Evolutionary conservation across 2,329 filamentous ascomycete species (phyloP).

Genomic region (Monilinia fructicola): DNA sequence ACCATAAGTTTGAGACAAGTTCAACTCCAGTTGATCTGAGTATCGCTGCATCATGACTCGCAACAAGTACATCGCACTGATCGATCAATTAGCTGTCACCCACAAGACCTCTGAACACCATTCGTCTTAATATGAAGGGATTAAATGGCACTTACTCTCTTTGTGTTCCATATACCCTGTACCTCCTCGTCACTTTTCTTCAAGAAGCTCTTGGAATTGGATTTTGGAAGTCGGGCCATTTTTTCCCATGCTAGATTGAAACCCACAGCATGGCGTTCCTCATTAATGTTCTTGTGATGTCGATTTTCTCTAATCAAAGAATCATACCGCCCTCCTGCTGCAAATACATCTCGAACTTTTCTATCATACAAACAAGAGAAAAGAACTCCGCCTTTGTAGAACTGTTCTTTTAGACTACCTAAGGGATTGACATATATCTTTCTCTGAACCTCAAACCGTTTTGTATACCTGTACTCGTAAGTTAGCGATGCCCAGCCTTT

Average conservation of each 20-base stretch:
- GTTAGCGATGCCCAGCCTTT: constrained; percentile 1
- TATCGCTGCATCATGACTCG: constrained; percentile 77
- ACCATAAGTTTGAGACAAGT: constrained; percentile 76
- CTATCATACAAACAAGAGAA: constrained; percentile 90
- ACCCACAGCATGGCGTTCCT: constrained; percentile 80
- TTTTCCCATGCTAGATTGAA: constrained; percentile 90
- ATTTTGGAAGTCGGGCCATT: constrained; percentile 52
- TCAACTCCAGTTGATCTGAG: constrained; percentile 75
- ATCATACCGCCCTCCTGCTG: constrained; percentile 92
- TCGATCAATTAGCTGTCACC: constrained; percentile 13
- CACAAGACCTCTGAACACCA: background rate
- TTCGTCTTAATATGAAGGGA: constrained; percentile 22
- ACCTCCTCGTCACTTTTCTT: constrained; percentile 68
- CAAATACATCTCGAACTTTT: constrained; percentile 81
- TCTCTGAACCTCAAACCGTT: constrained; percentile 69
- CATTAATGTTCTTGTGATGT: constrained; percentile 62
- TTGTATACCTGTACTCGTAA: constrained; percentile 56
- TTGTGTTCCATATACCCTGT: constrained; percentile 58
- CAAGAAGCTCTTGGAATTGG: constrained; percentile 57
- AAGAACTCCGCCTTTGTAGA: constrained; percentile 80
- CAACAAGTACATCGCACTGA: constrained; percentile 84
- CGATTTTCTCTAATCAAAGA: constrained; percentile 80
- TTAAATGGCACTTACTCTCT: constrained; percentile 56
- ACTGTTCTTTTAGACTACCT: constrained; percentile 85
- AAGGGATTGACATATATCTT: constrained; percentile 85